phyloP scores from a whole-genome alignment of 306 rosid species.

The Acacia crassicarpa region DNA sequence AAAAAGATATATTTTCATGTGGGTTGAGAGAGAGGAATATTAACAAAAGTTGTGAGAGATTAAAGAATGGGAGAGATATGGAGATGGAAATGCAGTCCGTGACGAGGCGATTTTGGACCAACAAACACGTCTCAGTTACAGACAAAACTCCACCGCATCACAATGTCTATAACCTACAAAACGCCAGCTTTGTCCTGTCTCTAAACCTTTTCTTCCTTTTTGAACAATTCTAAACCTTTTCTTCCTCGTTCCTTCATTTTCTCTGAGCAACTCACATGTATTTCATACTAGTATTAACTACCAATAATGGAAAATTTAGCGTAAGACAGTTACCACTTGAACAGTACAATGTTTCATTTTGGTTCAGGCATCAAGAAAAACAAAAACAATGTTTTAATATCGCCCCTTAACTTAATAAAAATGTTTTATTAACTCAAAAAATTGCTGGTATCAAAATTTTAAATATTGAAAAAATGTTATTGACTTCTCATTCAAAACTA shows the following conservation, averaged over 20 bases:
- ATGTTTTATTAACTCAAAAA: no score
- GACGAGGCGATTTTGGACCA: conserved; percentile 35
- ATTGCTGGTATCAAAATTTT: no score
- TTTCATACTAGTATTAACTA: background rate
- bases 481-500: no score
- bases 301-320: background rate
- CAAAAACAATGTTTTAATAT: no score
- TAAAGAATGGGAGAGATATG: background rate
- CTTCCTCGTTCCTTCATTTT: conserved; percentile 28
- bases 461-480: no score
- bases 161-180: conserved; percentile 21
- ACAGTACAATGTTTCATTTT: no score
- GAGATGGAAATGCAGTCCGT: conserved; percentile 41
- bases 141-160: conserved; percentile 51
- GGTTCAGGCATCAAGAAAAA: no score
- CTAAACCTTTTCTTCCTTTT: conserved; percentile 31
- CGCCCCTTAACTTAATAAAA: no score
- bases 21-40: conserved; percentile 23
- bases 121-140: conserved; percentile 24
- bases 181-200: conserved; percentile 50
- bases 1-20: conserved; percentile 35
- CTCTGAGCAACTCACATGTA: background rate
- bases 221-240: conserved; percentile 30
- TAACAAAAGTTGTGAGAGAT: conserved; percentile 30
- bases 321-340: no score